Evolutionary conservation across 495 filamentous ascomycete genomes (phyloP), one percentile per base, ranked within the genome.

Genomic region (Delitschia confertaspora): DNA sequence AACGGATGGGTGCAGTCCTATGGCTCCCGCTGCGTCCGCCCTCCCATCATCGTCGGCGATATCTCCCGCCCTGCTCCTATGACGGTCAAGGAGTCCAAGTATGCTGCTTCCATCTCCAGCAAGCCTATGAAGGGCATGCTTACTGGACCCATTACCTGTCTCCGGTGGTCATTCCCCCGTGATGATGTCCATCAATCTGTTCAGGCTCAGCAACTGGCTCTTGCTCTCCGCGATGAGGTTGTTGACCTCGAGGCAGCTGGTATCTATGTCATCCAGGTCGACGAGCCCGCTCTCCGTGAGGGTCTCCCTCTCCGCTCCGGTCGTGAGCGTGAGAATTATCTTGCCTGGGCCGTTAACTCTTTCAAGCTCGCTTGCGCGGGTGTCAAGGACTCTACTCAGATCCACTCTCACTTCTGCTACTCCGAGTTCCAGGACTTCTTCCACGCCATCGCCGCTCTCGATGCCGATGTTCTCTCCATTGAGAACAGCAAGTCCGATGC

Each of bases 371-470:
- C 91, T 45, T 88, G 86, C 57, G 76, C 86, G 38, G 89, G 85
- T 61, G 91, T 96, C 39, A 63, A 82, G 60, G 85, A 98, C 63
- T 82, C 79, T 42, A 96, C 93, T 54, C 91, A 98, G 75, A 93
- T 98, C 69, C 91, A 98, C 79, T 95, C 87, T 38, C 91, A 98
- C 74, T 98, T 98, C 87, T 98, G 91, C 69, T 98, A 98, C 80
- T 95, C 88, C 33, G 91, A 98, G 74, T 98, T 98, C 84, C 91
- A 98, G 71, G 91, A 98, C 75, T 98, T 98, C 78, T 98, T 98
- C 84, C 85, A 96, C 66, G 89, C 91, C 68, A 98, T 98, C 55
- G 87, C 93, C 49, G 93, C 93, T 30, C 76, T 98, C 45, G 91
- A 98, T 64, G 88, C 91, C 55, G 91, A 98, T 73, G 91, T 98